These are phyloP conservation scores for Patellaria atrata DNA, from an alignment of 495 filamentous ascomycete genomes.

Conservation along the genomic window DNA sequence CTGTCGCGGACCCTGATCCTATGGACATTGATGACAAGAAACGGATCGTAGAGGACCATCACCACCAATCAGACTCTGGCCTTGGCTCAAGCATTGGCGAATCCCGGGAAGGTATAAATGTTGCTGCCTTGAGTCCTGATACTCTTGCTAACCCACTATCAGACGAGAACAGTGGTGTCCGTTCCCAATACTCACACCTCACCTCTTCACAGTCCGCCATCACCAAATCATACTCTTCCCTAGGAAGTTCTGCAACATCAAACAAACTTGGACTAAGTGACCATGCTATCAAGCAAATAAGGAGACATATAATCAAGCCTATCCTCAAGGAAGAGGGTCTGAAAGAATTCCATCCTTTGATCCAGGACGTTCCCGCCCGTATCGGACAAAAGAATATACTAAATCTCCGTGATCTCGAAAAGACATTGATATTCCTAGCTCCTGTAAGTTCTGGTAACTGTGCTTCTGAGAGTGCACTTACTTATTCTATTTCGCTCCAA, in stretches of 20 bases:
- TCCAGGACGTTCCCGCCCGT: slow-evolving; percentile 57
- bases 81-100: slow-evolving; percentile 42
- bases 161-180: slow-evolving; percentile 15
- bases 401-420: slow-evolving; percentile 78
- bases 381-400: slow-evolving; percentile 68
- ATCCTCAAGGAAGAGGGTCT: slow-evolving; percentile 40
- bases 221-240: slow-evolving; percentile 29
- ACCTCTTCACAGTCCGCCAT: slow-evolving; percentile 28
- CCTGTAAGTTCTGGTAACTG: slow-evolving; percentile 54
- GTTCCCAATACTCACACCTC: slow-evolving; percentile 11
- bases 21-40: slow-evolving; percentile 24
- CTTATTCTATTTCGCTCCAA: slow-evolving; percentile 47
- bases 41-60: slow-evolving; percentile 25
- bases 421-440: slow-evolving; percentile 72
- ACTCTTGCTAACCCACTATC: no score
- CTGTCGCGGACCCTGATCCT: slow-evolving; percentile 19
- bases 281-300: slow-evolving; percentile 40
- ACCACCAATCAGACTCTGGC: slow-evolving; percentile 49
- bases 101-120: slow-evolving; percentile 23
- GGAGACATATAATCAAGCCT: slow-evolving; percentile 41
- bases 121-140: slow-evolving; percentile 1
- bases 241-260: slow-evolving; percentile 20
- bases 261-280: slow-evolving; percentile 36
- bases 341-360: slow-evolving; percentile 65
- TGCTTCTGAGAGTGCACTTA: slow-evolving; percentile 38